Percentiles rank a stretch among this genome's conserved stretches.
These are phyloP conservation scores for Solanum hybrid DNA, from an alignment of 305 asterid genomes.

Conservation along the genomic window DNA sequence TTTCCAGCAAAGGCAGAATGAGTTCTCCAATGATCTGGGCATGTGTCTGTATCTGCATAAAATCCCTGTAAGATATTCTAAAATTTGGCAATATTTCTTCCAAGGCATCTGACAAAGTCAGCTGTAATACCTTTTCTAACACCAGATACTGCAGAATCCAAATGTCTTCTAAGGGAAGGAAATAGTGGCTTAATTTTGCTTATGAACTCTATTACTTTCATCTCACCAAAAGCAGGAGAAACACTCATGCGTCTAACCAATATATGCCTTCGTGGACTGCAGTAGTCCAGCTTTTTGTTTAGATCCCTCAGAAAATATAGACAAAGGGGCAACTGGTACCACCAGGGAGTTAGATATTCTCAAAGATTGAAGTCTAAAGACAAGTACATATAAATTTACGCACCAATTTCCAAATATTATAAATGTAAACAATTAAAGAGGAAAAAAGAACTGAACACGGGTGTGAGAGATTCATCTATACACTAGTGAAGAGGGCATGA, in stretches of 20 bases:
- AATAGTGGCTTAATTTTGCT: slow-evolving; percentile 45
- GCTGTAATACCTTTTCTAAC: slow-evolving; percentile 50
- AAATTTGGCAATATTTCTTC: slow-evolving; percentile 5
- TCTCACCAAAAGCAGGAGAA: slow-evolving; percentile 35
- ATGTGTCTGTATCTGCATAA: slow-evolving; percentile 48
- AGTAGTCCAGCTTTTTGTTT: slow-evolving; percentile 55
- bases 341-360: slow-evolving; percentile 15
- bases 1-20: slow-evolving; percentile 55
- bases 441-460: not conserved
- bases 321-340: slow-evolving; percentile 64
- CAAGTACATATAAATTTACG: not conserved
- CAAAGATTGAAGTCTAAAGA: not conserved
- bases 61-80: slow-evolving; percentile 19
- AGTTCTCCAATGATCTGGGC: slow-evolving; percentile 72
- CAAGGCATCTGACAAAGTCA: slow-evolving; percentile 12
- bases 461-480: not conserved
- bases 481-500: not conserved
- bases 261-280: slow-evolving; percentile 38
- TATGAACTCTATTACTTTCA: slow-evolving; percentile 35
- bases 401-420: not conserved
- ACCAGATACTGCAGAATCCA: slow-evolving; percentile 42
- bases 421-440: not conserved
- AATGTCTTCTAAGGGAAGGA: slow-evolving; percentile 49
- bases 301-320: slow-evolving; percentile 73
- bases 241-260: slow-evolving; percentile 28